Conservation (phyloP, 176 grass and related monocot genomes). For the Thinopyrum elongatum region DNA sequence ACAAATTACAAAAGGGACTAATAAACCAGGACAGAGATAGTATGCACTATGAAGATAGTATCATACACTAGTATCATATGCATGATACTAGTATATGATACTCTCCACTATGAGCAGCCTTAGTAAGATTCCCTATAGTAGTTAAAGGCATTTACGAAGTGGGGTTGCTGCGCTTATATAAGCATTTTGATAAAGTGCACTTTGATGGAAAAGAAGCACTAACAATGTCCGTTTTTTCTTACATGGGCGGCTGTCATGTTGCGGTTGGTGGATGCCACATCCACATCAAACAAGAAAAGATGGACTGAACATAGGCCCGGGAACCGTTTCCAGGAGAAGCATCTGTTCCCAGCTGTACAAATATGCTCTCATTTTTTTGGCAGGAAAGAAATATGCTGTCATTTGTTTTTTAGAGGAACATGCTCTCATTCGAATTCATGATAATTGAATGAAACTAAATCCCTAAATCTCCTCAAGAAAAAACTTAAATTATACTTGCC, state of each 20-base stretch:
- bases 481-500: no score
- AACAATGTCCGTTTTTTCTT: not conserved
- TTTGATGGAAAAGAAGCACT: not conserved
- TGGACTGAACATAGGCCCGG: not conserved
- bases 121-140: not conserved
- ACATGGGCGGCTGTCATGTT: not conserved
- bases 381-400: no score
- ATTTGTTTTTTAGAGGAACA: not conserved
- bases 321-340: not conserved
- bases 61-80: no score
- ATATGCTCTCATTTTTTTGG: not conserved
- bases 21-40: no score
- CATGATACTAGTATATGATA: no score
- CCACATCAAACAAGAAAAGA: not conserved
- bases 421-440: not conserved
- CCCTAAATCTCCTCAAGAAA: not conserved
- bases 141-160: not conserved
- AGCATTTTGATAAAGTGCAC: not conserved
- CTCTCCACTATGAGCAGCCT: no score
- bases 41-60: no score
- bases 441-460: not conserved
- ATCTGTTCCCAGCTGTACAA: not conserved
- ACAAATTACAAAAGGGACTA: no score
- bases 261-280: not conserved
- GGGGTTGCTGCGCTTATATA: slow-evolving; percentile 4